phyloP scores from a whole-genome alignment of 441 rosid species.

The Corymbia calophylla region DNA sequence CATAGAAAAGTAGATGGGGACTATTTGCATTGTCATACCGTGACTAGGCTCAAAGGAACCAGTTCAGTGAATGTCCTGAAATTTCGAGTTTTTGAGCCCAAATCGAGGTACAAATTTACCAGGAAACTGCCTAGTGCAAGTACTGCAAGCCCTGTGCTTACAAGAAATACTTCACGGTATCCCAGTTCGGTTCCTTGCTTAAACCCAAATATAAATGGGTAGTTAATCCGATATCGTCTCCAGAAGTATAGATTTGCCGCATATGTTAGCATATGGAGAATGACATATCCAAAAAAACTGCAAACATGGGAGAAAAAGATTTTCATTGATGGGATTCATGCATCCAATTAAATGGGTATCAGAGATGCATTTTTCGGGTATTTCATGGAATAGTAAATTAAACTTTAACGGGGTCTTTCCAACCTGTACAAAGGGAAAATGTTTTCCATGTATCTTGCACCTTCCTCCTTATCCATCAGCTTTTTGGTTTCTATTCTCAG shows the following conservation, averaged over 20 bases:
- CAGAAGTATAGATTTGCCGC: constrained; percentile 59
- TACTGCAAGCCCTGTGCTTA: constrained; percentile 54
- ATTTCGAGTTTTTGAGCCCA: constrained; percentile 24
- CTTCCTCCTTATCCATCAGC: constrained; percentile 33
- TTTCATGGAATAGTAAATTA: neutral
- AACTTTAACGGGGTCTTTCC: neutral
- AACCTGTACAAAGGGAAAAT: constrained; percentile 76
- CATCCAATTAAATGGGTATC: neutral
- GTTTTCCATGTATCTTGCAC: constrained; percentile 47
- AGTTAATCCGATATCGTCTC: constrained; percentile 59
- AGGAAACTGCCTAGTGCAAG: constrained; percentile 48
- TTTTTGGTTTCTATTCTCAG: constrained; percentile 43
- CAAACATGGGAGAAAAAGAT: neutral
- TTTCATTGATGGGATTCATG: neutral
- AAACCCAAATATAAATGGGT: constrained; percentile 65
- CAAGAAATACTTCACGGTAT: constrained; percentile 54
- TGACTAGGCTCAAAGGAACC: constrained; percentile 46
- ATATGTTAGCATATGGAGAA: constrained; percentile 60
- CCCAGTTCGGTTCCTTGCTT: constrained; percentile 65
- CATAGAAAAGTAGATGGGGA: neutral
- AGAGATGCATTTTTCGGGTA: neutral
- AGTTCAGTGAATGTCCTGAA: constrained; percentile 38
- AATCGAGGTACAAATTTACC: constrained; percentile 49
- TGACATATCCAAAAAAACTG: constrained; percentile 59
- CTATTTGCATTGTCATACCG: constrained; percentile 29